Evolutionary conservation across 2,329 filamentous ascomycete species (phyloP).

Genomic region (Kalmusia sp.): DNA sequence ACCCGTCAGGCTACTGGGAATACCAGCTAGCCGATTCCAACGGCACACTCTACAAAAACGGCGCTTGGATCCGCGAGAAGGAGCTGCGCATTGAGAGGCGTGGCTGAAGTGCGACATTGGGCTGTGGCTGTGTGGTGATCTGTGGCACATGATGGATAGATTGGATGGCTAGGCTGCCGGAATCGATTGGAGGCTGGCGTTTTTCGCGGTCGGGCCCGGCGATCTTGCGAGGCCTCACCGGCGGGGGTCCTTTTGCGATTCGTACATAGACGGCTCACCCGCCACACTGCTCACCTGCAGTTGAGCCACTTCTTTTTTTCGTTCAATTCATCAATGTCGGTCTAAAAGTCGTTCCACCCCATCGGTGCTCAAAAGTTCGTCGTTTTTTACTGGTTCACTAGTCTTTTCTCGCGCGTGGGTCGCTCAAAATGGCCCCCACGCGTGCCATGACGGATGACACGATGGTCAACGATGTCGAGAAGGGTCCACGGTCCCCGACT

Average conservation of each 20-base stretch:
- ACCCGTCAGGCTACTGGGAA: conserved; percentile 27
- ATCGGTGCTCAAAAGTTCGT: conserved; percentile 12
- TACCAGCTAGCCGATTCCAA: conserved; percentile 35
- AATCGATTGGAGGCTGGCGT: conserved; percentile 27
- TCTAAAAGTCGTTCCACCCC: conserved; percentile 17
- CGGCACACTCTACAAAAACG: conserved; percentile 24
- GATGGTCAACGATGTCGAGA: conserved; percentile 28
- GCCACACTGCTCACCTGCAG: conserved; percentile 25
- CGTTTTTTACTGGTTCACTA: conserved; percentile 12
- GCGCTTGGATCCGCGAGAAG: conserved; percentile 39
- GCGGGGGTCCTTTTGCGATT: conserved; percentile 6
- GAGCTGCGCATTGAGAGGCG: conserved; percentile 26
- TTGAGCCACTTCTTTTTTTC: conserved; percentile 30
- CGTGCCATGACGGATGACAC: conserved; percentile 44
- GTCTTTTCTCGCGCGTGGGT: conserved; percentile 16
- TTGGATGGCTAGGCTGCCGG: conserved; percentile 17
- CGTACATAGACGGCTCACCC: conserved; percentile 33
- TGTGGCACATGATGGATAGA: conserved; percentile 13
- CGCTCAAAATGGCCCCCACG: conserved; percentile 35
- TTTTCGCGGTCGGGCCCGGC: conserved; percentile 17
- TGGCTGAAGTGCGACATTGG: conserved; percentile 18
- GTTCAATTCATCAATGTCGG: conserved; percentile 15
- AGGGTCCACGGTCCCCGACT: conserved; percentile 34
- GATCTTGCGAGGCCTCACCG: conserved; percentile 16
- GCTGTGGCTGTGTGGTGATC: conserved; percentile 32